A percentile compares a stretch with the other conserved stretches of the same genome.
Evolutionary conservation across 352 stramenopile species (phyloP).

Genomic region (Elongisporangium prolatum): DNA sequence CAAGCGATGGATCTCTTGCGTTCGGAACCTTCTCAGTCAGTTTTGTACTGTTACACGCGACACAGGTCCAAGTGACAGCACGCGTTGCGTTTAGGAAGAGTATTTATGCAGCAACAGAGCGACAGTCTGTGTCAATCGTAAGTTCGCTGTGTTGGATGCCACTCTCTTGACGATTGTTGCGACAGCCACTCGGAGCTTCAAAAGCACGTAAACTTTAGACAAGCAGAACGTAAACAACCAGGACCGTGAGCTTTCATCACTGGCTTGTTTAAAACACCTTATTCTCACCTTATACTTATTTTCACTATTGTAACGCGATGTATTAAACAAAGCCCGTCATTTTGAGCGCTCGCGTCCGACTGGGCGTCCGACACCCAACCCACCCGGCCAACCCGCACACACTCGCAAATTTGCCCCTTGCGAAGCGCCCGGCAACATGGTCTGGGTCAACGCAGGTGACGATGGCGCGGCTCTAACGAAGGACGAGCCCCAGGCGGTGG

Average conservation of each 20-base stretch:
- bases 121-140: background rate
- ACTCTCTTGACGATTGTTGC: background rate
- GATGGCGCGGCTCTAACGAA: background rate
- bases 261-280: background rate
- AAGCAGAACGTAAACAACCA: background rate
- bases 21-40: background rate
- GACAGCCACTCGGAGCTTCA: background rate
- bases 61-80: too few species aligned
- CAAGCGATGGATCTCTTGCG: too few species aligned
- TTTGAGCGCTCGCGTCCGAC: background rate
- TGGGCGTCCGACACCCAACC: background rate
- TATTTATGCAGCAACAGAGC: background rate
- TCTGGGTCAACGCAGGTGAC: background rate
- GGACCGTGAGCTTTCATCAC: background rate
- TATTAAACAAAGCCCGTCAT: background rate
- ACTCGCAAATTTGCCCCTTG: background rate
- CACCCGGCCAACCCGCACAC: background rate
- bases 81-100: too few species aligned
- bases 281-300: background rate
- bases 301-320: background rate
- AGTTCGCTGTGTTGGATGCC: background rate
- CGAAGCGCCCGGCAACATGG: background rate
- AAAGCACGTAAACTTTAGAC: background rate
- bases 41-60: background rate
- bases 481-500: background rate